Base-by-base conservation (phyloP, 768 basidiomycete species). In the Auricularia cornea region DNA sequence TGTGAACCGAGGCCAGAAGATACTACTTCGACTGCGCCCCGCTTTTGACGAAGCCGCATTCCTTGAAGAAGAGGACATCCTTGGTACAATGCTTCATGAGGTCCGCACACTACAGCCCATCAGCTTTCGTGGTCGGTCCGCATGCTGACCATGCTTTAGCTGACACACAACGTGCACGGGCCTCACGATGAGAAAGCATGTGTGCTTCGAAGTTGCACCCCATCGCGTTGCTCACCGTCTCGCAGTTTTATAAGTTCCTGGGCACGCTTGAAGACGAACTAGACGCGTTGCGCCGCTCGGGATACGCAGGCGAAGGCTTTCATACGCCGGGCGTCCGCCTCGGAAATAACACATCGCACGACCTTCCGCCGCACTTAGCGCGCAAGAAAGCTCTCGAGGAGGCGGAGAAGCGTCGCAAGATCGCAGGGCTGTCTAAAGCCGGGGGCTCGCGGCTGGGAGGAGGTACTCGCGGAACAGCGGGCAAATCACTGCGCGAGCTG, bases 261-360 rank as follows among this genome's bases (percentile, higher is more conserved):
- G 77, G 83, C 2, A 81, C 80, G 26, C 78, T 96, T 2, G 88
- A 94, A 70, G 88, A 93, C 62, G 95, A 97, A 75, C 94, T 88
- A 68, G 89, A 90, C 44, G 84, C 80, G 2, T 79, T 97, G 5
- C 85, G 86, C 67, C 80, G 85, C 23, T 86, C 84, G 16, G 95
- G 94, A 0, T 98, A 94, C 73, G 79, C 87, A 4, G 94, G 95
- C 16, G 94, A 97, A 73, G 95, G 94, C 2, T 98, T 97, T 81
- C 85, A 85, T 72, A 79, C 87, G 29, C 76, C 80, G n/a, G 95
- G 95, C 1, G 78, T 78, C 14, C 77, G 86, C 29, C 71, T 98
- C 0, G 92, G 93, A n/a, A 68, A 69, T 5, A 82, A 84, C 33
- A 74, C 87, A 23, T 86, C 87, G 2, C 90, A 89, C 68, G 78